phyloP scores from a whole-genome alignment of 208 protist species.

The Angomonas ambiguus region DNA sequence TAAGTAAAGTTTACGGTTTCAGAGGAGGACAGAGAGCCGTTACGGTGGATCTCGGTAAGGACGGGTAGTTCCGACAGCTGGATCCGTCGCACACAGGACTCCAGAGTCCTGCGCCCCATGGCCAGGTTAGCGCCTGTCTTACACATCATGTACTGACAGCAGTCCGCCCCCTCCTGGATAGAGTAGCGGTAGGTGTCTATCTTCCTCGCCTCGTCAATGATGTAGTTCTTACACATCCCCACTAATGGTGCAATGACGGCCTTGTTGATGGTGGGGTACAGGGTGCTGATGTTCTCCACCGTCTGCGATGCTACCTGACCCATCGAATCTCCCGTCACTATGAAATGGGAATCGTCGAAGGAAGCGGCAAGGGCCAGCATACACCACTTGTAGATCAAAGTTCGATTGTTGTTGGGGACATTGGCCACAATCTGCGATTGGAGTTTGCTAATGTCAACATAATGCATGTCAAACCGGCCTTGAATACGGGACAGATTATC shows the following conservation, averaged over 20 bases:
- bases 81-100: conserved; percentile 47
- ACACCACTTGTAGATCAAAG: conserved; percentile 85
- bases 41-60: conserved; percentile 45
- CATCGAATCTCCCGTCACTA: conserved; percentile 71
- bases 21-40: conserved; percentile 27
- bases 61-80: conserved; percentile 54
- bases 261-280: conserved; percentile 65
- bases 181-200: conserved; percentile 70
- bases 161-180: conserved; percentile 78
- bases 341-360: conserved; percentile 57
- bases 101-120: conserved; percentile 56
- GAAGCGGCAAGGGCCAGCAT: conserved; percentile 66
- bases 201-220: conserved; percentile 61
- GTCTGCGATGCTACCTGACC: conserved; percentile 85
- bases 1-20: conserved; percentile 38
- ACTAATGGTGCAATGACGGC: conserved; percentile 66
- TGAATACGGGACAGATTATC: conserved; percentile 61
- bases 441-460: conserved; percentile 79
- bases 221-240: conserved; percentile 57
- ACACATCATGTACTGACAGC: conserved; percentile 90
- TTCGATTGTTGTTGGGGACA: conserved; percentile 73
- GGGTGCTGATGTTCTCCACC: conserved; percentile 71
- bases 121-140: conserved; percentile 72
- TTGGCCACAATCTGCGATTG: conserved; percentile 80
- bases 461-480: conserved; percentile 69